Evolutionary conservation across 2,329 filamentous ascomycete genomes (phyloP), one percentile per base, ranked within the genome.

Genomic region (Ophiocordyceps australis): DNA sequence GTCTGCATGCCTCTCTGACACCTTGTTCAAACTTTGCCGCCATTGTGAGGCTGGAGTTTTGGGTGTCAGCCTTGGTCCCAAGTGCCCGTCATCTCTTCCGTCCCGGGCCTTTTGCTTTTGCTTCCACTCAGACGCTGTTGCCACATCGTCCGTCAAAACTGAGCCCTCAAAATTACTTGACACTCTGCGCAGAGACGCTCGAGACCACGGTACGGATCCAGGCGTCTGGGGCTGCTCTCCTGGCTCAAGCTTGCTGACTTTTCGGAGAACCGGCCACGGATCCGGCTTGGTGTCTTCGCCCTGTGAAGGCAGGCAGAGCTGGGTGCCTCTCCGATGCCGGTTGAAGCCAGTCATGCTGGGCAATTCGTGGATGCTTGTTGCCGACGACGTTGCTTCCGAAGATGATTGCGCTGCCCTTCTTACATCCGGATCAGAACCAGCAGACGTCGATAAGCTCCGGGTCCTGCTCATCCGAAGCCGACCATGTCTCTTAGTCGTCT

Each of bases 251-350:
- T 6, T 13, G 14, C 16, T 25, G 6, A 35, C 31, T 20, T 16
- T 31, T 15, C 24, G 24, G 11, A 36, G 27, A 14, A 14, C 14
- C 6, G 32, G 35, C 35, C 35, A 35, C 9, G 30, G 19, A 10
- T 37, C 35, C 11, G 31, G 23, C 15, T 24, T 16, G n/a, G 17
- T 1, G 14, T 24, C 17, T 5, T 20, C 14, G 11, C 21, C 25
- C 11, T 24, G 26, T 7, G 31, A 10, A 10, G 20, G 25, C 9
- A 23, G n/a, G 20, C 32, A 36, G 12, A 35, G 25, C 8, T 27
- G 17, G 14, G 34, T 35, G 20, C 28, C 27, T 14, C 28, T 28
- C 20, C 32, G 30, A 19, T 35, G 32, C 11, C 22, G 28, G 15
- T 11, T 29, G 21, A 29, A 32, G 0, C 29, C 31, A 9, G 29